Evolutionary conservation across 768 basidiomycete genomes (phyloP).

Genomic region (Candolleomyces aberdarensis): DNA sequence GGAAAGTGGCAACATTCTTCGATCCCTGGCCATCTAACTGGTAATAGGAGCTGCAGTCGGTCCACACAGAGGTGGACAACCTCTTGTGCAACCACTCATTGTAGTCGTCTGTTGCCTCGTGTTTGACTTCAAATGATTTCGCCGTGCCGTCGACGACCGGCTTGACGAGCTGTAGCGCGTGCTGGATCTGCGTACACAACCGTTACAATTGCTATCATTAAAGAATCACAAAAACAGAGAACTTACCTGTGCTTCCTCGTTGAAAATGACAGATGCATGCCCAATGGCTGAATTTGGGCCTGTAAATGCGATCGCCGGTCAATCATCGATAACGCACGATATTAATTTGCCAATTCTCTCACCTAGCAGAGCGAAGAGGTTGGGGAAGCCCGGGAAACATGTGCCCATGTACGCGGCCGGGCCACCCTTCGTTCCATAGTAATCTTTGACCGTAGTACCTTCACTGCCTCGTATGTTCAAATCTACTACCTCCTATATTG

Average conservation of each 20-base stretch:
- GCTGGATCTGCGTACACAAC: conserved; percentile 36
- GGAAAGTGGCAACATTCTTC: conserved; percentile 48
- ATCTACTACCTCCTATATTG: conserved; percentile 30
- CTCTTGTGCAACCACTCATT: conserved; percentile 50
- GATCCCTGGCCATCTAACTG: conserved; percentile 16
- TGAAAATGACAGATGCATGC: conserved; percentile 56
- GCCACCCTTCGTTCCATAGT: conserved; percentile 46
- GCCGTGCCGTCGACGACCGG: conserved; percentile 48
- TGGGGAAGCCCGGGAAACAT: conserved; percentile 55
- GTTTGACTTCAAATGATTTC: conserved; percentile 47
- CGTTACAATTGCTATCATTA: conserved; percentile 5
- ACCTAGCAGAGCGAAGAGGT: conserved; percentile 49
- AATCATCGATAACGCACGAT: conserved; percentile 5
- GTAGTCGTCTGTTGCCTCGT: conserved; percentile 45
- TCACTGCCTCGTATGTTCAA: conserved; percentile 40
- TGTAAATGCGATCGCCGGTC: conserved; percentile 15
- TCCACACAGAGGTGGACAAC: conserved; percentile 48
- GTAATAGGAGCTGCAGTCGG: conserved; percentile 51
- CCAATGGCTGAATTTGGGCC: conserved; percentile 58
- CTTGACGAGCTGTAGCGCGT: conserved; percentile 47
- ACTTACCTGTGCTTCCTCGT: conserved; percentile 52
- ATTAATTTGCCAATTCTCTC: conserved; percentile 14
- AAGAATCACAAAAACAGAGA: conserved; percentile 9
- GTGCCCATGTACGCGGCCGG: conserved; percentile 52
- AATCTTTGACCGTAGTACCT: conserved; percentile 40